These are phyloP conservation scores for Darksidea phi DNA, from an alignment of 495 filamentous ascomycete genomes.

Conservation along the genomic window DNA sequence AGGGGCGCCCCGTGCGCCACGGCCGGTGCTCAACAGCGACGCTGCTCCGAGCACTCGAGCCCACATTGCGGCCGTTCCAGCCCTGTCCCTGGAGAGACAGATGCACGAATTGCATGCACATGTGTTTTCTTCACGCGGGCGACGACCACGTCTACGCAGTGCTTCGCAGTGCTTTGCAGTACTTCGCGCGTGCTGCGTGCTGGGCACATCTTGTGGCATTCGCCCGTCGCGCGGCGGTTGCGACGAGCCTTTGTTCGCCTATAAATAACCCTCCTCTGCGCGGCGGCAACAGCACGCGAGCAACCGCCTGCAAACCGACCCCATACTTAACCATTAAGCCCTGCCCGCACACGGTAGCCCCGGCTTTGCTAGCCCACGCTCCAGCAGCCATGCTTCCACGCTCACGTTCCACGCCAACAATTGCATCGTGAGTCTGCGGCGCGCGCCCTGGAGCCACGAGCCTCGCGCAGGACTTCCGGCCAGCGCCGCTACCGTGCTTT, in stretches of 20 bases:
- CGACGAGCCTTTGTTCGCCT: background rate
- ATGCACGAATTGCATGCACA: background rate
- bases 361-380: no score
- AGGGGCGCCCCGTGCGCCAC: background rate
- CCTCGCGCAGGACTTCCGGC: constrained; percentile 8
- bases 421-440: no score
- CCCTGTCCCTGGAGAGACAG: background rate
- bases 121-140: background rate
- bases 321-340: background rate
- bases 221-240: no score
- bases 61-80: background rate
- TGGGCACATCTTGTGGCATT: no score
- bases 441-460: background rate
- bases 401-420: no score
- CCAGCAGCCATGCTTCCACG: no score
- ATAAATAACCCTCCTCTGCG: background rate
- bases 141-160: no score
- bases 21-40: constrained; percentile 2
- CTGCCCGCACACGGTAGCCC: no score
- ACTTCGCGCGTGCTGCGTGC: no score
- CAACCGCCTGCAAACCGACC: no score
- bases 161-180: no score
- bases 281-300: constrained; percentile 6
- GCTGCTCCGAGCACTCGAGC: background rate
- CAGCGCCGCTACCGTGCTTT: background rate